phyloP scores from a whole-genome alignment of 805 yeast species.

The Candida ovalis region DNA sequence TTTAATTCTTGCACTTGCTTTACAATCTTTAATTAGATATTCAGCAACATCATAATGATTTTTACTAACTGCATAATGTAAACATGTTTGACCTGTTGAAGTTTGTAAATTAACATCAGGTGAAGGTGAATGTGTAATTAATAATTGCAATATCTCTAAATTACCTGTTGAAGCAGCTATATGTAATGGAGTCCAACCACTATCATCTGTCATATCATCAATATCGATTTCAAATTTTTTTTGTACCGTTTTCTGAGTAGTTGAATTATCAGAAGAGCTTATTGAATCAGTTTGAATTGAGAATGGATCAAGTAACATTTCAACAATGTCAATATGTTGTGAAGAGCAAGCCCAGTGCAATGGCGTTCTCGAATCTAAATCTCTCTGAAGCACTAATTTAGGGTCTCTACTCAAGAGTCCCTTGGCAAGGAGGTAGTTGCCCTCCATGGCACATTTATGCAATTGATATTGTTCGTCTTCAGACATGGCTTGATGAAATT shows the following conservation, averaged over 20 bases:
- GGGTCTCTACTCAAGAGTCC: slow-evolving; percentile 49
- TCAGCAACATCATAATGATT: slow-evolving; percentile 52
- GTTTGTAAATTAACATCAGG: slow-evolving; percentile 65
- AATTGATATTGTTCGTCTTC: slow-evolving; percentile 24
- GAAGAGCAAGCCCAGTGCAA: slow-evolving; percentile 86
- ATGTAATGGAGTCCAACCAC: slow-evolving; percentile 90
- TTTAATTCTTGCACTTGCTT: slow-evolving; percentile 60
- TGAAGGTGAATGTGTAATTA: slow-evolving; percentile 47
- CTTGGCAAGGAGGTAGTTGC: slow-evolving; percentile 48
- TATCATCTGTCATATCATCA: slow-evolving; percentile 63
- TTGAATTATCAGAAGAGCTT: slow-evolving; percentile 1
- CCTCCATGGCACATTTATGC: slow-evolving; percentile 67
- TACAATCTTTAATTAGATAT: slow-evolving; percentile 46
- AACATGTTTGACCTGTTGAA: slow-evolving; percentile 60
- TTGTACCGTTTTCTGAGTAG: neutral
- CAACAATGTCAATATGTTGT: slow-evolving; percentile 49
- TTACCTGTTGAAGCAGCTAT: slow-evolving; percentile 77
- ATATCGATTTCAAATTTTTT: slow-evolving; percentile 46
- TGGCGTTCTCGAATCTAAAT: slow-evolving; percentile 75
- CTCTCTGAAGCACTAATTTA: slow-evolving; percentile 43
- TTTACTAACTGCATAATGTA: slow-evolving; percentile 77
- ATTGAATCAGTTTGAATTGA: slow-evolving; percentile 11
- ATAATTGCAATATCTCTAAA: slow-evolving; percentile 42
- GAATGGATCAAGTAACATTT: slow-evolving; percentile 39
- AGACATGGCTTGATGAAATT: too few species aligned